Percentiles rank a stretch among this genome's conserved stretches.
phyloP scores from a whole-genome alignment of 306 rosid species.

The Sophora flavescens region DNA sequence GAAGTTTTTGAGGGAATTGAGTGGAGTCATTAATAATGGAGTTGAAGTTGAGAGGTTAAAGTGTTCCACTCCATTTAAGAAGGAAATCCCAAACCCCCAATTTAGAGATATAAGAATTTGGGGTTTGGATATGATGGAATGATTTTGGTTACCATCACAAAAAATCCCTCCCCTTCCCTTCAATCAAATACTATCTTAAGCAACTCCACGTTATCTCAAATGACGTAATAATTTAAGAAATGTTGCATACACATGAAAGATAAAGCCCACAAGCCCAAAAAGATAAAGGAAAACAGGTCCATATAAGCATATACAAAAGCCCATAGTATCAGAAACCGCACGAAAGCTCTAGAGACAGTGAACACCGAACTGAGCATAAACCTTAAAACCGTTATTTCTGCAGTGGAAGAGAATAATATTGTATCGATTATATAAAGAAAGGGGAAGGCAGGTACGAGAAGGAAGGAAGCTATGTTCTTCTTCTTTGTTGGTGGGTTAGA shows the following conservation, averaged over 20 bases:
- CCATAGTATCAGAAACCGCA: not conserved
- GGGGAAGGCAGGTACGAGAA: not conserved
- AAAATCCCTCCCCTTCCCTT: no score
- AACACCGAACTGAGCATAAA: not conserved
- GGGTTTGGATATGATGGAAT: no score
- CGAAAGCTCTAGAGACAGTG: not conserved
- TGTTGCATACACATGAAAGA: not conserved
- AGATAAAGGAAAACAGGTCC: not conserved
- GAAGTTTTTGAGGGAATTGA: no score
- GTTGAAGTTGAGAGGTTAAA: no score
- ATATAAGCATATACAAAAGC: not conserved
- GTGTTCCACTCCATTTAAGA: no score
- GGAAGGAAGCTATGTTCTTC: slow-evolving; percentile 64
- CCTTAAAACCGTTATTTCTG: not conserved
- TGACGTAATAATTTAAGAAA: not conserved
- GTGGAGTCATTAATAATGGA: no score
- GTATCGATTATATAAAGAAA: not conserved
- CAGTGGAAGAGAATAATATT: not conserved
- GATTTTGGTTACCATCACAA: no score
- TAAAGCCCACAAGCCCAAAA: not conserved
- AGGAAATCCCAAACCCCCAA: no score
- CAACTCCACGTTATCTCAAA: no score
- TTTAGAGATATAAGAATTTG: no score
- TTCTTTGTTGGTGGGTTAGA: slow-evolving; percentile 82
- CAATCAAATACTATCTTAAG: no score